A percentile compares a stretch with the other conserved stretches of the same genome.
phyloP scores from a whole-genome alignment of 352 stramenopile species.

The Globisporangium cystogenes region DNA sequence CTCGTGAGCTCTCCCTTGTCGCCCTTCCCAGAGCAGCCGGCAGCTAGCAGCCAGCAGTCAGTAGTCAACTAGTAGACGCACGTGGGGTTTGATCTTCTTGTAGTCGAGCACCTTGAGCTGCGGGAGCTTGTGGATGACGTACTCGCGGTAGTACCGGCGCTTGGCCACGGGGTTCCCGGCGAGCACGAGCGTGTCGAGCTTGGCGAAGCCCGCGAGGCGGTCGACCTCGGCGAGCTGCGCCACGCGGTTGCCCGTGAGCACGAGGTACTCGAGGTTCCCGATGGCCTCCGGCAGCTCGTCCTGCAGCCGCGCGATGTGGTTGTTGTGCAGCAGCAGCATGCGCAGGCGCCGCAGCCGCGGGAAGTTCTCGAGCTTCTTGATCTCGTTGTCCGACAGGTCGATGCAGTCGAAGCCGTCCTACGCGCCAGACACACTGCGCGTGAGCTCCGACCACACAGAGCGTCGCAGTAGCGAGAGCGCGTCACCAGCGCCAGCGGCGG shows the following conservation, averaged over 20 bases:
- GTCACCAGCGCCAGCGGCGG: no score
- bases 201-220: slow-evolving; percentile 60
- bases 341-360: slow-evolving; percentile 80
- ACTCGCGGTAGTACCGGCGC: slow-evolving; percentile 89
- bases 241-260: slow-evolving; percentile 90
- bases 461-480: no score
- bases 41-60: no score
- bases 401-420: slow-evolving; percentile 94
- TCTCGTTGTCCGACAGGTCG: slow-evolving; percentile 93
- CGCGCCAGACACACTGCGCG: not conserved
- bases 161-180: slow-evolving; percentile 89
- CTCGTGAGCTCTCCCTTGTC: not conserved
- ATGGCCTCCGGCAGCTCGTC: slow-evolving; percentile 71
- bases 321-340: slow-evolving; percentile 93
- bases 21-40: no score
- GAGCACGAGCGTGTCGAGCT: slow-evolving; percentile 84
- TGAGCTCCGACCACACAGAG: no score
- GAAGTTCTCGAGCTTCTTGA: slow-evolving; percentile 95
- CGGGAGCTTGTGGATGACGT: slow-evolving; percentile 89
- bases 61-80: slow-evolving; percentile 19
- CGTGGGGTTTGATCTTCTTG: slow-evolving; percentile 70
- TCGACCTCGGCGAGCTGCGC: slow-evolving; percentile 81
- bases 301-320: slow-evolving; percentile 87
- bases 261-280: slow-evolving; percentile 81
- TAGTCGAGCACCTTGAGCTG: slow-evolving; percentile 86